Conservation (phyloP, 805 yeast genomes). For the Hanseniaspora pseudoguilliermondii region DNA sequence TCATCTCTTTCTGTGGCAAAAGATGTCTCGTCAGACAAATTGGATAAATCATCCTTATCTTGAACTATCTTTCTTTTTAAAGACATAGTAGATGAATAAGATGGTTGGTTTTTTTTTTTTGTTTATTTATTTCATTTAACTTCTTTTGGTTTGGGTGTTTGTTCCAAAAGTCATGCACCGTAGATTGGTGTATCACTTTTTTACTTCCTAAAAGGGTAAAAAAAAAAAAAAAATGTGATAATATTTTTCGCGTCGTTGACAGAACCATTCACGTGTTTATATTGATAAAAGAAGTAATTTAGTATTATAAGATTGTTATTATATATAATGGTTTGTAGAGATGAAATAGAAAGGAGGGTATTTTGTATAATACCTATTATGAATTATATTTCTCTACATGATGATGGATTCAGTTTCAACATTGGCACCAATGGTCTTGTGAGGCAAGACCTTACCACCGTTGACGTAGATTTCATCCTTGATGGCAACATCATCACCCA, state of each 20-base stretch:
- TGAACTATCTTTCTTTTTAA: slow-evolving; percentile 1
- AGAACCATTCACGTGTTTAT: no score
- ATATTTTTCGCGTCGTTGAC: no score
- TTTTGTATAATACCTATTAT: neutral
- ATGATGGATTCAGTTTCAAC: slow-evolving; percentile 97
- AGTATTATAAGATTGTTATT: neutral
- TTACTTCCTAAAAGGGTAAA: no score
- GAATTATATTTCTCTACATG: slow-evolving; percentile 44
- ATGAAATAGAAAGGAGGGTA: neutral
- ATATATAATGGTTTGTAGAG: neutral
- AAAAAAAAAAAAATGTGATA: no score
- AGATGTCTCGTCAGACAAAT: neutral
- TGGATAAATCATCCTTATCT: neutral
- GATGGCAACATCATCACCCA: slow-evolving; percentile 97
- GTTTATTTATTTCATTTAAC: no score
- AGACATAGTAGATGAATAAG: neutral
- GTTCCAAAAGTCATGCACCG: no score
- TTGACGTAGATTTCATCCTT: slow-evolving; percentile 97
- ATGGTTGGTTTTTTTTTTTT: neutral
- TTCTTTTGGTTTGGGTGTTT: no score
- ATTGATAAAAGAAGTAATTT: neutral
- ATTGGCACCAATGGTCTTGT: slow-evolving; percentile 88
- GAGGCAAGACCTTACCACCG: slow-evolving; percentile 98
- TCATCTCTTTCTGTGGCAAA: neutral
- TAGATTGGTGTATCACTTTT: no score